Base-by-base conservation (phyloP, 805 yeast species). In the Cyberlindnera xishuangbannaensis region DNA sequence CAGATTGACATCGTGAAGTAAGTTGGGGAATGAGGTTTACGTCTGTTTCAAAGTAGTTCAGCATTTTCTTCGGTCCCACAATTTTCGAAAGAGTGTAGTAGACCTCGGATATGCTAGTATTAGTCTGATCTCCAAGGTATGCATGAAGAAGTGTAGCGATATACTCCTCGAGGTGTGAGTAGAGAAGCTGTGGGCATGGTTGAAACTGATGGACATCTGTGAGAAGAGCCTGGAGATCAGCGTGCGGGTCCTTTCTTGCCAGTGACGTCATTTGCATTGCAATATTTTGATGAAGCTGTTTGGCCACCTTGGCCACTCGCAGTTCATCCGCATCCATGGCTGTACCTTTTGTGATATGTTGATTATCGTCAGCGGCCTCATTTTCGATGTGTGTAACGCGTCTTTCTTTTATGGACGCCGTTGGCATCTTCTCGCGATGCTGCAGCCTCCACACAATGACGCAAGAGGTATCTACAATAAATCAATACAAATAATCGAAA, bases 81-180 rank as follows among this genome's bases (percentile, higher is more conserved):
- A 84, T 68, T 48, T 82, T 84, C 17, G 78, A 59, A 14, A 86
- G 56, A 7, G 61, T 62, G 54, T 86, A 87, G 30, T 80, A 63
- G 1, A 76, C 50, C 21, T 58, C 48, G 4, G 38, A 31, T 1
- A 39, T 16, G 2, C 5, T 9, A 3, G 16, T 17, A 2, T 20
- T 41, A 19, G 21, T 37, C 17, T 15, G 11, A 7, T 27, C 25
- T 2, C 13, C 15, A 2, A 71, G 49, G 39, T 64, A 65, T 1
- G 22, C 11, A 2, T 53, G 47, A 6, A 32, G 13, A 4, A 38
- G 34, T 10, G 25, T 10, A 9, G 23, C 7, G 14, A 42, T 25
- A 24, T 34, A 36, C 11, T 18, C n/a, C 5, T 28, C 27, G n/a
- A 76, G 50, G 8, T 53, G 44, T 0, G 48, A 27, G 45, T 76